Evolutionary conservation across 495 filamentous ascomycete genomes (phyloP).

Genomic region (Talaromyces stipitatus): DNA sequence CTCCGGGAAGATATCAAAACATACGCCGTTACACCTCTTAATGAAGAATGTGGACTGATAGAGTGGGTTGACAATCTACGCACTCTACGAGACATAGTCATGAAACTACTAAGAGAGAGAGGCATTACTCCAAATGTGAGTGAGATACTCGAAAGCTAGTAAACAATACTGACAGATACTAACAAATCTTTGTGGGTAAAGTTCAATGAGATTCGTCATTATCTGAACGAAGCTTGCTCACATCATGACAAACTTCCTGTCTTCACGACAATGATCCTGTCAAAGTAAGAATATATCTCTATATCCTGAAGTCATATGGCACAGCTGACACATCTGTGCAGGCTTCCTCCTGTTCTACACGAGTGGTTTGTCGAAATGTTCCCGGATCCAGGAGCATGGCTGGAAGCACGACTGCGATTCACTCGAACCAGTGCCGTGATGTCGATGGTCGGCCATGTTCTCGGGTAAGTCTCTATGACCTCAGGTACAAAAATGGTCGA

Average conservation of each 20-base stretch:
- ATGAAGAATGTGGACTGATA: slow-evolving; percentile 95
- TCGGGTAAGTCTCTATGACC: slow-evolving; percentile 47
- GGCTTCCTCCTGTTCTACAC: slow-evolving; percentile 75
- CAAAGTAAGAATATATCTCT: slow-evolving; percentile 22
- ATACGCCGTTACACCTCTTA: slow-evolving; percentile 91
- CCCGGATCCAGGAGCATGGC: slow-evolving; percentile 87
- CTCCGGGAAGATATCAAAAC: slow-evolving; percentile 72
- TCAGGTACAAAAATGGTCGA: neutral
- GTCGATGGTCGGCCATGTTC: slow-evolving; percentile 93
- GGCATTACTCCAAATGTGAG: slow-evolving; percentile 50
- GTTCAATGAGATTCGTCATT: slow-evolving; percentile 50
- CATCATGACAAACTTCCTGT: slow-evolving; percentile 48
- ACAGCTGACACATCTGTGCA: slow-evolving; percentile 16
- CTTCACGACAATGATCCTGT: slow-evolving; percentile 61
- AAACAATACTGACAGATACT: neutral
- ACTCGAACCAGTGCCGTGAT: slow-evolving; percentile 92
- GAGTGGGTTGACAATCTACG: slow-evolving; percentile 98
- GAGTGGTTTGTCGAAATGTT: slow-evolving; percentile 96
- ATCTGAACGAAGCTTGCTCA: slow-evolving; percentile 51
- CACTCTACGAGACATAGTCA: slow-evolving; percentile 84
- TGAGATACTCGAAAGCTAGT: neutral
- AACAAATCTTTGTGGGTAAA: slow-evolving; percentile 14
- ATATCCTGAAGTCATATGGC: neutral
- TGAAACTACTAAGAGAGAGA: slow-evolving; percentile 65
- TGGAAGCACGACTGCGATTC: slow-evolving; percentile 81